Evolutionary conservation across 192 early-diverging fungal species (phyloP), one percentile per base, ranked within the genome.

Genomic region (Irineochytrium annulatum): DNA sequence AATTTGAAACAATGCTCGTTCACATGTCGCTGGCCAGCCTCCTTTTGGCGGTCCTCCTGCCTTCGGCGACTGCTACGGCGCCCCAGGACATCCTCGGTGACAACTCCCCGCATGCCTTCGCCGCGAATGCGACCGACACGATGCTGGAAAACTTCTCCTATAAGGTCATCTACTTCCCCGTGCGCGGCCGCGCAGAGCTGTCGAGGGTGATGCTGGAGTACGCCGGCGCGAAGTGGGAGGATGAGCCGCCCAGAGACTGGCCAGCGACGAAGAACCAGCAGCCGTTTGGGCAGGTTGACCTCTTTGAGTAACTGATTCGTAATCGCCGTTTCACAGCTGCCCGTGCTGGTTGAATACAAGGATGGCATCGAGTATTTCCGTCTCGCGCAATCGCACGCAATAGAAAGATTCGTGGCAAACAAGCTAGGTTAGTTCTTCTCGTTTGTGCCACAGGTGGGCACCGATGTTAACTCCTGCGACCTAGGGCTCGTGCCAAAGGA

Each of bases 321-420:
- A n/a, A n/a, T n/a, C n/a, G n/a, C n/a, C n/a, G n/a, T n/a, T n/a
- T n/a, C n/a, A n/a, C 45, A 60, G 62, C 52, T 63, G 8, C 62
- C 62, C 3, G 5, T 63, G 1, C 62, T 63, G 24, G 48, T 55
- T 30, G 62, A 63, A 37, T 31, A 44, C 41, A 53, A 63, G 43
- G 43, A 54, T 31, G 53, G 37, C 2, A 27, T 14, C 19, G 62
- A 63, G 30, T 35, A 55, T 17, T 63, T 63, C 28, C 33, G 43
- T n/a, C 17, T 63, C 14, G 51, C 62, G 1, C 62, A 63, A 33
- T 63, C 62, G 34, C 16, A 63, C 41, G 62, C 62, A 4, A 63
- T 63, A 16, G 62, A 34, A 4, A 19, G 62, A 30, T 63, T 55
- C 53, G 19, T 63, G n/a, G 53, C 26, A 1, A 6, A 20, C 52